Base-by-base conservation (phyloP, 306 rosid species). In the Ziziphus jujuba region DNA sequence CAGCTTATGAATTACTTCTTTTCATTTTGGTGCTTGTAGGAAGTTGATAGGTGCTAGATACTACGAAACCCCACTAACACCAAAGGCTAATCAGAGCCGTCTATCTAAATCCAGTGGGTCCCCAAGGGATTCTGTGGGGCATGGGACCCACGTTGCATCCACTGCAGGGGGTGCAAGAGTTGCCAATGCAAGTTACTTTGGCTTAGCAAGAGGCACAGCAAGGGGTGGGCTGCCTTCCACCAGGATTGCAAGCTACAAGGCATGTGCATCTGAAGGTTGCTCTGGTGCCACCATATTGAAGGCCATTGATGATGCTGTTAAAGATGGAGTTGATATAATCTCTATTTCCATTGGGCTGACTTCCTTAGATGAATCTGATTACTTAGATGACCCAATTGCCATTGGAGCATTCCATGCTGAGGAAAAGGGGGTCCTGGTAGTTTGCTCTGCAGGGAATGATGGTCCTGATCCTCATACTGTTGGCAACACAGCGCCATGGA, bases 371-470 rank as follows among this genome's bases (percentile, higher is more conserved):
- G 89, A 84, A 56, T 59, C 98, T 0, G 96, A 93, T 47, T 87
- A 81, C 73, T 47, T 83, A 65, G 81, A 45, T 58, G 98, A 93
- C 61, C 90, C 96, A 6, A 90, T 93, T 24, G 91, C 98, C 65
- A 86, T 93, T 49, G 98, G 98, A 80, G 88, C 98, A 48, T 90
- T 93, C 59, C 98, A 93, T 83, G 97, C 98, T 20, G 90, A 88
- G 57, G 77, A 81, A 77, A 81, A 40, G 69, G 96, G 98, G 65
- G 89, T 93, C 50, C 31, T 88, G 90, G 98, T 93, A 33, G 83
- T 88, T 33, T 86, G 97, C 69, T 93, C 98, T 25, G 98, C 84
- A 11, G 98, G 98, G 45, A 93, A 93, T 66, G 93, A 87, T 70
- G 98, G 98, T 40, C 97, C 98, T 38, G 84, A 86, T 78, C 79